phyloP scores from a whole-genome alignment of 2,329 filamentous ascomycete species.

The Leptoxyphium fumago region DNA sequence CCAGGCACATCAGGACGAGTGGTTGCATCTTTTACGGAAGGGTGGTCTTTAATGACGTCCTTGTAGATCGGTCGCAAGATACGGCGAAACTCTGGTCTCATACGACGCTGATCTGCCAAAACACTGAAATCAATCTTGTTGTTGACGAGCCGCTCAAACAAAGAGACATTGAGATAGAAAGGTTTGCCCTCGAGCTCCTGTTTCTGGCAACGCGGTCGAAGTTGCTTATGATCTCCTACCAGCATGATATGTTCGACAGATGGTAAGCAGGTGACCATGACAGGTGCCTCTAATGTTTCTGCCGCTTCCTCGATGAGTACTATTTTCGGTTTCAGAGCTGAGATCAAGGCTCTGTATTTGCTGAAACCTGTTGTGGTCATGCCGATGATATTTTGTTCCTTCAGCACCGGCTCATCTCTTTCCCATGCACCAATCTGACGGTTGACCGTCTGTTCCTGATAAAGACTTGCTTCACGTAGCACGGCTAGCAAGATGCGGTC shows the following conservation, averaged over 20 bases:
- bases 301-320: conserved; percentile 70
- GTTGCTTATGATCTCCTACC: conserved; percentile 69
- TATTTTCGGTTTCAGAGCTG: conserved; percentile 49
- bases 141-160: conserved; percentile 66
- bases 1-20: conserved; percentile 42
- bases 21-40: conserved; percentile 31
- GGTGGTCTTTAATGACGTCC: conserved; percentile 42
- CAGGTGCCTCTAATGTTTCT: conserved; percentile 54
- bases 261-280: conserved; percentile 45
- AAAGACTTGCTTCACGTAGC: conserved; percentile 34
- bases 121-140: conserved; percentile 49
- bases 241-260: conserved; percentile 50
- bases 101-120: conserved; percentile 54
- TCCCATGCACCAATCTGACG: conserved; percentile 45
- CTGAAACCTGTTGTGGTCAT: conserved; percentile 68
- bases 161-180: conserved; percentile 55
- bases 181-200: conserved; percentile 43
- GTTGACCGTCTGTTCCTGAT: conserved; percentile 35
- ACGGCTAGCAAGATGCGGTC: conserved; percentile 32
- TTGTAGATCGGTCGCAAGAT: conserved; percentile 48
- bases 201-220: conserved; percentile 54
- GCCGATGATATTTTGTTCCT: conserved; percentile 44
- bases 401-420: conserved; percentile 44
- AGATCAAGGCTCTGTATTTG: conserved; percentile 61
- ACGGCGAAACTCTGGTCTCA: conserved; percentile 53